A percentile compares a stretch with the other conserved stretches of the same genome.
phyloP scores from a whole-genome alignment of 2,329 filamentous ascomycete genomes.

The Colletotrichum sp. region DNA sequence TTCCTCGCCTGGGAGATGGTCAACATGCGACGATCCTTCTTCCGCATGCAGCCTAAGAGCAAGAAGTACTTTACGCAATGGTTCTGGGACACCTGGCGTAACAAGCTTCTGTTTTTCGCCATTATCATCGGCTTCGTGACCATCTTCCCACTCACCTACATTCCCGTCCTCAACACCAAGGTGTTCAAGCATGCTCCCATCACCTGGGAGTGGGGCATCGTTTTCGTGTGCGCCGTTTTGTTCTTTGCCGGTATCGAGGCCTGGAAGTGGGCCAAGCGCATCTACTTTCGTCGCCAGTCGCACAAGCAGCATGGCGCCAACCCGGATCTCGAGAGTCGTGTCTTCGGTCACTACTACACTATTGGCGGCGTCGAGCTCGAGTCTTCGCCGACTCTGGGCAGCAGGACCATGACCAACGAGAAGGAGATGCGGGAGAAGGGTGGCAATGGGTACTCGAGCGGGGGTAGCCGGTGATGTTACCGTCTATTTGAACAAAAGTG shows the following conservation, averaged over 20 bases:
- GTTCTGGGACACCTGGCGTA: slow-evolving; percentile 70
- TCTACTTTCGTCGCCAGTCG: slow-evolving; percentile 38
- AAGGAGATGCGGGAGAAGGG: slow-evolving; percentile 22
- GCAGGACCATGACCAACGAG: slow-evolving; percentile 19
- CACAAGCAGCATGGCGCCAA: slow-evolving; percentile 22
- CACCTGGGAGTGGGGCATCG: slow-evolving; percentile 66
- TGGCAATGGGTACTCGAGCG: slow-evolving; percentile 10
- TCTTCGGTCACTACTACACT: slow-evolving; percentile 36
- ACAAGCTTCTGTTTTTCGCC: slow-evolving; percentile 72
- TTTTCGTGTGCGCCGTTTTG: slow-evolving; percentile 57
- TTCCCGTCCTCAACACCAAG: slow-evolving; percentile 59
- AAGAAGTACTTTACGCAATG: slow-evolving; percentile 68
- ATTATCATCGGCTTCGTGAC: slow-evolving; percentile 51
- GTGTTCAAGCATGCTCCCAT: slow-evolving; percentile 65
- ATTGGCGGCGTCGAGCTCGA: slow-evolving; percentile 22
- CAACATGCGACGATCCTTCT: slow-evolving; percentile 72
- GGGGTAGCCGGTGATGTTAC: neutral
- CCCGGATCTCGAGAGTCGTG: slow-evolving; percentile 34
- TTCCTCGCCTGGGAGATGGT: slow-evolving; percentile 81
- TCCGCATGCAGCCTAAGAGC: slow-evolving; percentile 71
- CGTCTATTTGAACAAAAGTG: neutral
- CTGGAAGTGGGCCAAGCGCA: slow-evolving; percentile 64
- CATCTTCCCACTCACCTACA: slow-evolving; percentile 58
- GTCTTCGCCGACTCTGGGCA: slow-evolving; percentile 14
- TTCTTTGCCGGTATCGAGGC: slow-evolving; percentile 63